phyloP scores from a whole-genome alignment of 352 stramenopile genomes.

The Globisporangium abappressorium region DNA sequence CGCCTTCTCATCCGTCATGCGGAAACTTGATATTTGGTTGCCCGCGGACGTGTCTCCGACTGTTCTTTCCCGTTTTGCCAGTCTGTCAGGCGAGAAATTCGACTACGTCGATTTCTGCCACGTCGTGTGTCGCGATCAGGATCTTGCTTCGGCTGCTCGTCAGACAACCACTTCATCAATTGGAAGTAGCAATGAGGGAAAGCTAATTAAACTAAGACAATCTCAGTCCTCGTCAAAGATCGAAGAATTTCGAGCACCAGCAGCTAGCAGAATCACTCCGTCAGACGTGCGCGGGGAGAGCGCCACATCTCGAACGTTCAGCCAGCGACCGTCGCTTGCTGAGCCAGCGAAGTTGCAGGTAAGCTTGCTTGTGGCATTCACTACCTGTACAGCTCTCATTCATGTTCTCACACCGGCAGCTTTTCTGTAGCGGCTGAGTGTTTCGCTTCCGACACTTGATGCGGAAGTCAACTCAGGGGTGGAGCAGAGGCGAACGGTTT shows the following conservation, averaged over 20 bases:
- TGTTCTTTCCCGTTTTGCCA: constrained; percentile 47
- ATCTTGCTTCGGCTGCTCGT: constrained; percentile 10
- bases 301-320: not conserved
- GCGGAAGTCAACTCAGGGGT: not conserved
- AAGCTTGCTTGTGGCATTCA: not conserved
- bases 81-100: constrained; percentile 45
- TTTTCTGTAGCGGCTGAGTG: constrained; percentile 1
- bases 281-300: constrained; percentile 5
- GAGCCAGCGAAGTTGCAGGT: constrained; percentile 5
- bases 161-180: not conserved
- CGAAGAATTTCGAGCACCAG: not conserved
- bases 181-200: not conserved
- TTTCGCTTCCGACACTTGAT: constrained; percentile 13
- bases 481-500: not conserved
- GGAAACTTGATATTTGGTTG: constrained; percentile 58
- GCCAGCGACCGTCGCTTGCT: not conserved
- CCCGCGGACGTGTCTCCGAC: constrained; percentile 36
- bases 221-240: not conserved
- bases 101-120: constrained; percentile 78
- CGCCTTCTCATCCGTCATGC: constrained; percentile 57
- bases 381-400: not conserved
- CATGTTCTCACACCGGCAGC: not conserved
- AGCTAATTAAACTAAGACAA: not conserved
- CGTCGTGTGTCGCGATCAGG: constrained; percentile 17
- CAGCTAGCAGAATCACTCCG: not conserved